Percentiles rank a stretch among this genome's conserved stretches.
phyloP scores from a whole-genome alignment of 2,329 filamentous ascomycete species.

The Xylaria sp. region DNA sequence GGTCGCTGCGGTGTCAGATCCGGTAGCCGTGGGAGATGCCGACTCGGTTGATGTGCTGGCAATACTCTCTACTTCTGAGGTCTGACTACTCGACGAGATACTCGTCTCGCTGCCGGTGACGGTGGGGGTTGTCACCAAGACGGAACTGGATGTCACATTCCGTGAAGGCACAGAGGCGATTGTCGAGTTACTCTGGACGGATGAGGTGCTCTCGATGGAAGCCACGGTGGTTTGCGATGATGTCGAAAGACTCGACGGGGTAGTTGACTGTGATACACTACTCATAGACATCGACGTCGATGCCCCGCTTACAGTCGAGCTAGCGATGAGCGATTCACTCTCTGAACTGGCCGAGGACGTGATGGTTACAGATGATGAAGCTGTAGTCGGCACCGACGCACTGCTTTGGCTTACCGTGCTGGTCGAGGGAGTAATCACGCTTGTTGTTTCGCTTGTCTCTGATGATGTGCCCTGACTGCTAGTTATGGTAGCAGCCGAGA shows the following conservation, averaged over 20 bases:
- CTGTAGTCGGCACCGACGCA: slow-evolving; percentile 1
- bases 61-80: neutral
- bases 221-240: neutral
- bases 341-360: neutral
- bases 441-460: neutral
- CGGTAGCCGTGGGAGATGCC: neutral
- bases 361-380: neutral
- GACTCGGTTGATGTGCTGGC: slow-evolving; percentile 1
- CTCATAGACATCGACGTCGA: slow-evolving; percentile 1
- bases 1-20: neutral
- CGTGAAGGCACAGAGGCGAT: neutral
- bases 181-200: neutral
- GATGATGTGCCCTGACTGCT: neutral
- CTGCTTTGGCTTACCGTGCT: slow-evolving; percentile 7
- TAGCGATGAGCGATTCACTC: neutral
- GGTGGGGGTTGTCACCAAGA: neutral
- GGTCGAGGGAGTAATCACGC: neutral
- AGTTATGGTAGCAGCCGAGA: neutral
- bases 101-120: neutral
- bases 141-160: neutral
- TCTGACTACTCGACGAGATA: neutral
- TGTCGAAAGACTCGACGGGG: neutral
- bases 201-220: neutral
- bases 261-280: neutral
- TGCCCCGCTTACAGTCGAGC: neutral